Evolutionary conservation across 768 basidiomycete genomes (phyloP), one percentile per base, ranked within the genome.

Genomic region (Termitomyces eurrhizus): DNA sequence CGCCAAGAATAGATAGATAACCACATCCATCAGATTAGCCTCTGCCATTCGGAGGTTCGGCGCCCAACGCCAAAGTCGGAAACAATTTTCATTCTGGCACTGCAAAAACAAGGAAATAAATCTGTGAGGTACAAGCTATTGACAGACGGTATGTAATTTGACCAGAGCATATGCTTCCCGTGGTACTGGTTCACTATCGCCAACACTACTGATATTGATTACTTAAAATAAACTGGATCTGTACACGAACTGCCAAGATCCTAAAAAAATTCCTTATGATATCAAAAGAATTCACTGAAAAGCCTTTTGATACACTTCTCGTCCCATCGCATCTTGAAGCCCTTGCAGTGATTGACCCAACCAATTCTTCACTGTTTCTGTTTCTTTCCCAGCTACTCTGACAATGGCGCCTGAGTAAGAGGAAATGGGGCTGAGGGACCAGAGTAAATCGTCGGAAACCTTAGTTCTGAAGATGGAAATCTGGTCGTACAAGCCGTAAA

Each of bases 311-410:
- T 86, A 92, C 7, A 84, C 78, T 66, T 92, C 90, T 52, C 65
- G 64, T 18, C 92, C 90, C 58, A 92, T 67, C 14, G 84, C 69
- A 44, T 73, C 69, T 69, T 85, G 79, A 16, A 92, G 64, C 4
- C 74, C 77, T 35, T 59, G 62, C 59, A 95, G 73, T 0, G 79
- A 78, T 9, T 78, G 77, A 59, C 78, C 79, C 24, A 97, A 71
- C 90, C 91, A 95, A 16, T 68, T 64, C 70, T 82, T 86, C 18
- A 93, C 90, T 42, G 76, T 75, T 73, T 95, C 92, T 41, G 90
- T 87, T 67, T 92, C 90, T 66, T 75, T 78, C 18, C 85, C 94
- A 9, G 91, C 92, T 12, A 86, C 81, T 65, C 93, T 82, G 57
- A 96, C 72, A 35, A 97, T 74, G 9, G 83, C 79, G 29, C 68